Base-by-base conservation (phyloP, 495 filamentous ascomycete species). In the Entonaema liquescens region DNA sequence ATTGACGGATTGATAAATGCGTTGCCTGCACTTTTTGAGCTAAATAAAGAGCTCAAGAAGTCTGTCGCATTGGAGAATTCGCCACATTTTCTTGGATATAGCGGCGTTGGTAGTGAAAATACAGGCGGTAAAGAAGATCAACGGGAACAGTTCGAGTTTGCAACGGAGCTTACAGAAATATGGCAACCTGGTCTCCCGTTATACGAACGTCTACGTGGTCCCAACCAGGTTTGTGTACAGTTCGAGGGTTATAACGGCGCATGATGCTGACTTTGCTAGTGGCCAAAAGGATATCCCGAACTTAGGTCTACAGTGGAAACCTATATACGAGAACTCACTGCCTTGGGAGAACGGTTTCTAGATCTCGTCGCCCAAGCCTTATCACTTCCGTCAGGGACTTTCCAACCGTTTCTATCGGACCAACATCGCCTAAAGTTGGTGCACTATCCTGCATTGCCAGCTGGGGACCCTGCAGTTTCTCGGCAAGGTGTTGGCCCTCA, bases 141-240 rank as follows among this genome's bases (percentile, higher is more conserved):
- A 36, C 75, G 85, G 6, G 86, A 89, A 65, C 85, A 88, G 66
- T 86, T 86, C 23, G 84, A 88, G 65, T 85, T 87, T 72, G 85
- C 83, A 29, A 86, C 84, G 0, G 85, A 87, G 67, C 67, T 86
- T 11, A 71, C 78, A 0, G 76, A 79, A 13, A 76, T 72, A 5
- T 86, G 79, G 77, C 36, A 54, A 2, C 72, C 71, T 13, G 77
- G 74, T 13, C 36, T 70, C 8, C 79, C 83, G 9, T 62, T 82
- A 13, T 85, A 82, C 66, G 85, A 85, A 77, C 71, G 79, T 9
- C 74, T 88, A 42, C 79, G 83, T 44, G 85, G 85, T n/a, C 85
- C 84, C 5, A 88, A 87, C 63, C 85, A 86, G 74, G 68, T 77
- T 44, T 28, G 59, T 65, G 25, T 59, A 31, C 19, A 63, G 9